Conservation (phyloP, 148 eudicot species). For the Silene conica region DNA sequence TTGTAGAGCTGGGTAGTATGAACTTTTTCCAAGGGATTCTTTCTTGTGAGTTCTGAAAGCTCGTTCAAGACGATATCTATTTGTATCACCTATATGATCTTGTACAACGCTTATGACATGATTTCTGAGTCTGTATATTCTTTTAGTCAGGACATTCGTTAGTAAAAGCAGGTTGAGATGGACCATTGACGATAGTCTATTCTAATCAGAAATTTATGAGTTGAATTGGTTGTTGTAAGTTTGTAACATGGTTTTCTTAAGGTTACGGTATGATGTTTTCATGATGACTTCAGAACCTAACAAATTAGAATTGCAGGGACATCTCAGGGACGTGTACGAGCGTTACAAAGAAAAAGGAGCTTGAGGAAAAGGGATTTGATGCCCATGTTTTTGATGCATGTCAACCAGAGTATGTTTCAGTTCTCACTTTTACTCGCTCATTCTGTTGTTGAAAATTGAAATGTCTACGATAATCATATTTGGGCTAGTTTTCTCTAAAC, state of each 20-base stretch:
- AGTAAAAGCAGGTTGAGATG: neutral
- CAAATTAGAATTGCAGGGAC: slow-evolving; percentile 36
- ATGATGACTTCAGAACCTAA: neutral
- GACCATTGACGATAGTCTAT: neutral
- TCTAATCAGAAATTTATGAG: neutral
- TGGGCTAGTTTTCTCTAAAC: neutral
- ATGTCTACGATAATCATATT: neutral
- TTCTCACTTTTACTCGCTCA: neutral
- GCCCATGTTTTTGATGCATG: slow-evolving; percentile 60
- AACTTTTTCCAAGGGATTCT: neutral
- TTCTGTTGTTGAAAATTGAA: neutral
- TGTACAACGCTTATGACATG: no score
- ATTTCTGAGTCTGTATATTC: neutral
- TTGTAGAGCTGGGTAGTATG: no score
- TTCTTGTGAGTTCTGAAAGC: neutral
- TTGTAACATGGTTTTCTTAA: neutral
- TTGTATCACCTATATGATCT: neutral
- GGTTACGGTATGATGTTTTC: neutral
- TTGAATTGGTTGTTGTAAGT: neutral
- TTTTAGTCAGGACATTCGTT: neutral
- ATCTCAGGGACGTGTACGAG: slow-evolving; percentile 76
- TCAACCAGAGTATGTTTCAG: slow-evolving; percentile 58
- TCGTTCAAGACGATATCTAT: neutral
- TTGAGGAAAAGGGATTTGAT: slow-evolving; percentile 69
- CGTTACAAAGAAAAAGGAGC: slow-evolving; percentile 51